Evolutionary conservation across 2,329 filamentous ascomycete genomes (phyloP).

Genomic region (Davidsoniella australis): DNA sequence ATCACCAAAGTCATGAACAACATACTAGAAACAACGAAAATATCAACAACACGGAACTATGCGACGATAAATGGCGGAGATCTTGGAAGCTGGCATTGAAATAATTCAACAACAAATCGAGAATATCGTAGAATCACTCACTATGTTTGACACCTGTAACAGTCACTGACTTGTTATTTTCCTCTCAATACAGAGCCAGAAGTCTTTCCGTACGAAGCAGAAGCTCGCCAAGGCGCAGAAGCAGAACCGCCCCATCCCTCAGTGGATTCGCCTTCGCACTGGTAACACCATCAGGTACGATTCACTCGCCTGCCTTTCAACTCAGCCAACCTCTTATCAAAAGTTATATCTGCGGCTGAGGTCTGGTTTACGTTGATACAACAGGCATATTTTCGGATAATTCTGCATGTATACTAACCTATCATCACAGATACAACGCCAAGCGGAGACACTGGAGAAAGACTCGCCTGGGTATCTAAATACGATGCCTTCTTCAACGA

Average conservation of each 20-base stretch:
- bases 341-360: background rate
- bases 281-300: slow-evolving; percentile 96
- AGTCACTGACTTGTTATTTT: slow-evolving; percentile 12
- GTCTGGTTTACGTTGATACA: background rate
- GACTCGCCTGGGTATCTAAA: slow-evolving; percentile 97
- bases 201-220: slow-evolving; percentile 99
- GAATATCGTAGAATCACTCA: too few relatives aligned
- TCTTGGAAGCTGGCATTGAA: too few relatives aligned
- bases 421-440: slow-evolving; percentile 75
- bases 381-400: background rate
- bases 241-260: slow-evolving; percentile 98
- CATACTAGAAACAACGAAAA: background rate
- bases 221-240: slow-evolving; percentile 99
- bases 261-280: slow-evolving; percentile 98
- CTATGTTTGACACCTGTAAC: background rate
- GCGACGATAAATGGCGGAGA: too few relatives aligned
- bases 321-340: background rate
- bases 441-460: slow-evolving; percentile 99
- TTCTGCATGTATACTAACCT: slow-evolving; percentile 4
- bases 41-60: background rate
- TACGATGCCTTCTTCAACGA: slow-evolving; percentile 11
- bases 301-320: background rate
- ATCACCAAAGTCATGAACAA: background rate
- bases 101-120: too few relatives aligned
- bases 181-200: slow-evolving; percentile 60